Evolutionary conservation across 2,329 filamentous ascomycete genomes (phyloP), one percentile per base, ranked within the genome.

Genomic region (Trichoderma brevicompactum): DNA sequence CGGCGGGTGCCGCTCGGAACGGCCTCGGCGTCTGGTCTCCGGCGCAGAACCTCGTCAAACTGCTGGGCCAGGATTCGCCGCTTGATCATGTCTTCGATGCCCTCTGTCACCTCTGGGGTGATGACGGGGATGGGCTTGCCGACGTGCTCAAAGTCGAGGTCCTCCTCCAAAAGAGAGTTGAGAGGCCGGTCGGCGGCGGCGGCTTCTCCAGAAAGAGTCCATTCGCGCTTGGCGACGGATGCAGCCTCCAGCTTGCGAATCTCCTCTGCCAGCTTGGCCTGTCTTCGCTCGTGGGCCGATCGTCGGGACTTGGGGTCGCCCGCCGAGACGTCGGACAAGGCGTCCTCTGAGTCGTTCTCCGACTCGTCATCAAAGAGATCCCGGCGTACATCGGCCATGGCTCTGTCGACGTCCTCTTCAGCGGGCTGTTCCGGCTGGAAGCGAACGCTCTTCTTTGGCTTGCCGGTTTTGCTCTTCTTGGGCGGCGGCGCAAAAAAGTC

Each of bases 101-200:
- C 89, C 76, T 97, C 94, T 62, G 89, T 96, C 46, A 96, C 84
- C 76, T 97, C 94, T 48, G 92, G 89, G 0, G 95, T 98, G 75
- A 97, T 93, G 67, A 98, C 91, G 1, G 94, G 92, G 0, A 98
- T 90, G 0, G 95, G 94, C 77, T 98, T 99, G 73, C 95, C 95
- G 23, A 92, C 88, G 72, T 96, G 89, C 79, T 99, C 95, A 74
- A 98, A 99, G 70, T 98, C 94, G 32, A 99, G 85, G 72, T 98
- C 93, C 79, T 98, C 88, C 74, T 98, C 94, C 1, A 99, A 86
- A 2, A 99, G 85, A 0, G 94, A 97, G 80, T 99, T 98, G 62
- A 92, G 76, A 0, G 95, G 95, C 41, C 95, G 87, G 70, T 95
- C 92, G 0, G 83, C 83, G 1, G 92, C 94, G 55, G 88, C 85